Base-by-base conservation (phyloP, 306 rosid species). In the Vicia sativa region DNA sequence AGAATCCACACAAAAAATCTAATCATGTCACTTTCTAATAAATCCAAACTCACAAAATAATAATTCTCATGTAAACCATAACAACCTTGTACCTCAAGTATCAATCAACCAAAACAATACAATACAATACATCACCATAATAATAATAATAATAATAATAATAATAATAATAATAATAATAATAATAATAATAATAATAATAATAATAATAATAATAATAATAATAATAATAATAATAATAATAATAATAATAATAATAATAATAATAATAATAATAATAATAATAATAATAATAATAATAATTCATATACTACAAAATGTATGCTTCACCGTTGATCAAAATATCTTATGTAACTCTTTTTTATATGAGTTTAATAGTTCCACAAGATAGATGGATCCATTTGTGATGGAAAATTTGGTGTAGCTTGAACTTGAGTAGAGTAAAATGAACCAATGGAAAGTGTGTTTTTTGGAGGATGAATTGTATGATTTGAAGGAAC, bases 351-450 rank as follows among this genome's bases (percentile, higher is more conserved):
- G 37, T 31, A 31, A 31, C 7, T 31, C 37, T 31, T 31, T 31
- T 31, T 46, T 5, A 1, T 35, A 13, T 34, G 34, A 11, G 57
- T 15, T 76, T 74, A 84, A 45, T 81, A 85, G 67, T 80, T 82
- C 96, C 96, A 88, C 59, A 83, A 60, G 35, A 41, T 43, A 11
- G 81, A 81, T 18, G 80, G 69, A 74, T 77, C 86, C n/a, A 65
- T 25, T 12, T 81, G 72, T 14, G 82, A 65, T 64, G 77, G 74
- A 5, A 78, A 45, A 73, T 68, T 68, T 16, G 64, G 28, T 3
- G 76, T 55, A 8, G 55, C 14, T 1, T 80, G 84, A 52, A 50
- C 15, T 16, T 75, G 85, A 68, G 77, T 13, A 4, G 83, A 21
- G 61, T 65, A 80, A 15, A 70, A 34, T 6, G 56, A 49, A 18